phyloP scores from a whole-genome alignment of 2,329 filamentous ascomycete genomes.

The Emericellopsis cladophorae region DNA sequence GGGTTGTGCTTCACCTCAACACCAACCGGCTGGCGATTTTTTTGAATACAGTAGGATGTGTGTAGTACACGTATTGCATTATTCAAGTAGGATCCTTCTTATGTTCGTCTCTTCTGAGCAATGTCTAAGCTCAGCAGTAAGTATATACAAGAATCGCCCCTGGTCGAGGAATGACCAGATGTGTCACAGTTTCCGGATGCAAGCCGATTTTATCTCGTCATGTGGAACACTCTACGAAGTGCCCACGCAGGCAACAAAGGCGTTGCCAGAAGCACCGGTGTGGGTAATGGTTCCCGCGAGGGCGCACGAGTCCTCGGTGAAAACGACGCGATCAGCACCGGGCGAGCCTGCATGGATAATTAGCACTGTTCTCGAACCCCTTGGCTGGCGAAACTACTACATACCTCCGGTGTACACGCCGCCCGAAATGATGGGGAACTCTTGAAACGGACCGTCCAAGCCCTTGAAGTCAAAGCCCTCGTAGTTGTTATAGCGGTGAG shows the following conservation, averaged over 20 bases:
- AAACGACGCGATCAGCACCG: constrained; percentile 54
- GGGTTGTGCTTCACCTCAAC: too few species aligned
- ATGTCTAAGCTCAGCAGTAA: too few species aligned
- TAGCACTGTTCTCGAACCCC: constrained; percentile 1
- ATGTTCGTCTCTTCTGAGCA: too few species aligned
- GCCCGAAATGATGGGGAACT: constrained; percentile 21
- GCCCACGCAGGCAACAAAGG: constrained; percentile 49
- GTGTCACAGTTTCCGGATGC: too few species aligned
- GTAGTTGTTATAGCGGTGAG: constrained; percentile 23
- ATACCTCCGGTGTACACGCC: constrained; percentile 22
- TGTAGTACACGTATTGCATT: too few species aligned
- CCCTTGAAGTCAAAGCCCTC: constrained; percentile 22
- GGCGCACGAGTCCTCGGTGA: constrained; percentile 38
- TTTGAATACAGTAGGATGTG: too few species aligned
- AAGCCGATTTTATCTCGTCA: too few species aligned
- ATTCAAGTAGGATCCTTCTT: too few species aligned
- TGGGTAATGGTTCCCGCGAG: constrained; percentile 57
- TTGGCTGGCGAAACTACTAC: constrained; percentile 4
- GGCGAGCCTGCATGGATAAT: constrained; percentile 23
- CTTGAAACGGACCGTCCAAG: constrained; percentile 19
- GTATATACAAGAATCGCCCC: too few species aligned
- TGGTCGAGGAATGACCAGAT: too few species aligned
- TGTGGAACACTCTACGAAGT: constrained; percentile 2
- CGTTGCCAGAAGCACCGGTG: constrained; percentile 53
- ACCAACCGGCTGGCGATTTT: too few species aligned